Conservation (phyloP, 1,139 yeast species). For the Candida sp. region DNA sequence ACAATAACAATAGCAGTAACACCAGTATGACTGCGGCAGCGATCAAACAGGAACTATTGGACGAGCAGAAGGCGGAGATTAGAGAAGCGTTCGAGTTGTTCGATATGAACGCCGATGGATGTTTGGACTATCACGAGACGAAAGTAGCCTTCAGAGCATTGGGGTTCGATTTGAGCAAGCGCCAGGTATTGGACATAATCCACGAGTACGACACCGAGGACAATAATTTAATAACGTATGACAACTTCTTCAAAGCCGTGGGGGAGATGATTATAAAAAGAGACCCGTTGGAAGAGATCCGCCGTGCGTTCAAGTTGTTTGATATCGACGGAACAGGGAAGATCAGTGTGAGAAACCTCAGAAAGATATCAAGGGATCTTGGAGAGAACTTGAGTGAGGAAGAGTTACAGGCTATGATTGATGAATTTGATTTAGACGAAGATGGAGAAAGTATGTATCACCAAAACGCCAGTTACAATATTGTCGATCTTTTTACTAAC, state of each 20-base stretch:
- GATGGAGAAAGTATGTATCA: conserved; percentile 80
- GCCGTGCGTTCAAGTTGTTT: conserved; percentile 87
- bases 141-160: conserved; percentile 93
- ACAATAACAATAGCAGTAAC: conserved; percentile 8
- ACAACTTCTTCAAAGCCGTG: conserved; percentile 80
- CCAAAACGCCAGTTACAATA: no score
- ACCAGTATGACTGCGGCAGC: background rate
- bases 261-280: conserved; percentile 80
- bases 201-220: conserved; percentile 85
- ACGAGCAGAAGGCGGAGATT: conserved; percentile 92
- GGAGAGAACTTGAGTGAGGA: conserved; percentile 95
- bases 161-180: conserved; percentile 85
- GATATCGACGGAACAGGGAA: conserved; percentile 91
- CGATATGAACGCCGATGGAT: conserved; percentile 93
- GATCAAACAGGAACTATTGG: conserved; percentile 68
- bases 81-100: conserved; percentile 92
- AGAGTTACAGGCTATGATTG: conserved; percentile 96
- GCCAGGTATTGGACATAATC: conserved; percentile 81
- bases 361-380: conserved; percentile 90
- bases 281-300: conserved; percentile 93
- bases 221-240: conserved; percentile 73
- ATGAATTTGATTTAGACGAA: conserved; percentile 95
- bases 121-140: conserved; percentile 88
- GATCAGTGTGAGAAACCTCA: conserved; percentile 79
- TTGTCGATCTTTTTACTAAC: background rate